Conservation (phyloP, 2,329 filamentous ascomycete genomes). For the Cladosporium sp. region DNA sequence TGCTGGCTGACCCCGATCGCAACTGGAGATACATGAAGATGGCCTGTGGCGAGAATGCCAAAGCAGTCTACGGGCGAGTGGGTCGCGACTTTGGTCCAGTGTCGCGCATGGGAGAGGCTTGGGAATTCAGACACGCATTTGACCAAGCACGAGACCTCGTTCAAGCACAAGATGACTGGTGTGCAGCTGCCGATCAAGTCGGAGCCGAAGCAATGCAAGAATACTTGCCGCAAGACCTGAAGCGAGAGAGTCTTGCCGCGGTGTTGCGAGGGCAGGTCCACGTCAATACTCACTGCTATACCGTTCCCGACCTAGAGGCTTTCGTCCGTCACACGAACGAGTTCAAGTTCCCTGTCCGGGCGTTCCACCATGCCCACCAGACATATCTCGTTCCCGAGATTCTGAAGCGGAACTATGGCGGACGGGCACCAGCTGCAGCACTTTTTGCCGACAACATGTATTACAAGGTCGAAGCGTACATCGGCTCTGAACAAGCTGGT, state of each 20-base stretch:
- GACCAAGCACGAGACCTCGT: conserved; percentile 55
- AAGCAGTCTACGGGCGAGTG: conserved; percentile 52
- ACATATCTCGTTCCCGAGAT: conserved; percentile 61
- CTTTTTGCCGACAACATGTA: conserved; percentile 68
- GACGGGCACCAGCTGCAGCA: conserved; percentile 45
- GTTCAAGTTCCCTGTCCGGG: conserved; percentile 60
- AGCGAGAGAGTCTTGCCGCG: conserved; percentile 58
- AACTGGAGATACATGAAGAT: conserved; percentile 70
- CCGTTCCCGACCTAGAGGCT: conserved; percentile 60
- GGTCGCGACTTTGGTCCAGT: conserved; percentile 49
- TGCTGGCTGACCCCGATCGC: conserved; percentile 60
- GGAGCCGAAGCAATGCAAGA: conserved; percentile 47
- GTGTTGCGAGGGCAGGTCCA: conserved; percentile 61
- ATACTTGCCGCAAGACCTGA: conserved; percentile 57
- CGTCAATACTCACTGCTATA: conserved; percentile 68
- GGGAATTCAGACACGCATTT: conserved; percentile 62
- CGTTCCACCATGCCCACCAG: conserved; percentile 65
- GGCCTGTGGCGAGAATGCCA: conserved; percentile 63
- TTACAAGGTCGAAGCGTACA: conserved; percentile 63
- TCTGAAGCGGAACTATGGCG: conserved; percentile 35
- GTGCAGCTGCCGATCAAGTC: conserved; percentile 46
- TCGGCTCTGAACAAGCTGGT: conserved; percentile 59
- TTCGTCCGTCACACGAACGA: conserved; percentile 66
- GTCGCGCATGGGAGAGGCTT: conserved; percentile 62
- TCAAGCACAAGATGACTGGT: conserved; percentile 63